A percentile compares a stretch with the other conserved stretches of the same genome.
phyloP scores from a whole-genome alignment of 768 basidiomycete species.

The Boletus bicolor region DNA sequence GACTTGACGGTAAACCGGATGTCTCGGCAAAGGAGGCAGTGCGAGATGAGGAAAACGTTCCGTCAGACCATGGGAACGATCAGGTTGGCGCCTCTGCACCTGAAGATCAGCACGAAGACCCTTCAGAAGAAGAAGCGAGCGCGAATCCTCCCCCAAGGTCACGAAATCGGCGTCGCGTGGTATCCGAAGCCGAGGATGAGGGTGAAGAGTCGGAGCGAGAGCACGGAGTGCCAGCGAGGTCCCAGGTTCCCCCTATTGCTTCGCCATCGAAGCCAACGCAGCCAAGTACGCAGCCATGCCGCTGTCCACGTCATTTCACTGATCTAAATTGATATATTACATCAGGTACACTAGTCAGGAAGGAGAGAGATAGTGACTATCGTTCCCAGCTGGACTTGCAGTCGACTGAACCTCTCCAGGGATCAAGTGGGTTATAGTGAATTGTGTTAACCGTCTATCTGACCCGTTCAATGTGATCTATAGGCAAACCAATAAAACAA shows the following conservation, averaged over 20 bases:
- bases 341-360: slow-evolving; percentile 4
- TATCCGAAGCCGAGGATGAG: slow-evolving; percentile 10
- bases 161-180: slow-evolving; percentile 6
- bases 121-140: slow-evolving; percentile 6
- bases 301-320: neutral
- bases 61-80: slow-evolving; percentile 8
- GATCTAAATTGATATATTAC: neutral
- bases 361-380: neutral
- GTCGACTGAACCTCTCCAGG: neutral
- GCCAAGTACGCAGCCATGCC: neutral
- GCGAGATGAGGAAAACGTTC: neutral
- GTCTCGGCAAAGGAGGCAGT: neutral
- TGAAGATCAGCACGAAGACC: slow-evolving; percentile 1
- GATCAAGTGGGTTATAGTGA: slow-evolving; percentile 3
- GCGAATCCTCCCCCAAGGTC: neutral
- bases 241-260: neutral
- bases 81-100: neutral
- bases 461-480: neutral
- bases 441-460: neutral
- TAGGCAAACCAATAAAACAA: slow-evolving; percentile 18
- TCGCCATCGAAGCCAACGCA: slow-evolving; percentile 5
- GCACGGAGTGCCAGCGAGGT: neutral
- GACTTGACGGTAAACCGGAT: too few species aligned
- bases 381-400: neutral
- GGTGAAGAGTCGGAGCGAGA: slow-evolving; percentile 4